phyloP scores from a whole-genome alignment of 1,284 basidiomycete species.

The Ustilago bromivora region DNA sequence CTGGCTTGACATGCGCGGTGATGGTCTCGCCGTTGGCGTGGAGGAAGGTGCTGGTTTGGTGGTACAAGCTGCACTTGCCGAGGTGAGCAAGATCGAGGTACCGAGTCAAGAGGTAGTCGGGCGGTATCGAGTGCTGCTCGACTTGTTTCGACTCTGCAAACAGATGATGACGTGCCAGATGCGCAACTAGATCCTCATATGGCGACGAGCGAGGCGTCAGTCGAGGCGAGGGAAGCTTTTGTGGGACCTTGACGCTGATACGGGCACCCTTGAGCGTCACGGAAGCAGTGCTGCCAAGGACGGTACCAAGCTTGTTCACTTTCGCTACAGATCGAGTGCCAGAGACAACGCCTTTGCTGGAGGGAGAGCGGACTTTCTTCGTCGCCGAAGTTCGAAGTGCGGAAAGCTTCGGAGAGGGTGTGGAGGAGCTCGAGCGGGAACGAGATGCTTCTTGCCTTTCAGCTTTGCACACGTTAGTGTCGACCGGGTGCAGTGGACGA shows the following conservation, averaged over 20 bases:
- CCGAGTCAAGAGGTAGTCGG: slow-evolving; percentile 35
- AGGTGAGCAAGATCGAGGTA: slow-evolving; percentile 35
- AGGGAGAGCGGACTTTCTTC: slow-evolving; percentile 27
- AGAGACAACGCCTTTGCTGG: slow-evolving; percentile 9
- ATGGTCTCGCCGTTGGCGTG: slow-evolving; percentile 20
- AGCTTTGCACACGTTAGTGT: slow-evolving; percentile 26
- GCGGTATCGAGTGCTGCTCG: slow-evolving; percentile 19
- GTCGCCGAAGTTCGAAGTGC: background rate
- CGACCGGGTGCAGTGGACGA: slow-evolving; percentile 26
- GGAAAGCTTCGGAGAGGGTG: slow-evolving; percentile 14
- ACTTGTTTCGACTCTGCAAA: slow-evolving; percentile 30
- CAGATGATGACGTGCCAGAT: slow-evolving; percentile 43
- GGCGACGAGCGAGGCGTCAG: slow-evolving; percentile 40
- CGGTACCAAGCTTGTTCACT: slow-evolving; percentile 6
- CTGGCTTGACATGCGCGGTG: slow-evolving; percentile 6
- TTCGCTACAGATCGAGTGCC: slow-evolving; percentile 10
- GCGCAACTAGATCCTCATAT: slow-evolving; percentile 39
- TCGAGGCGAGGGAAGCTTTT: slow-evolving; percentile 35
- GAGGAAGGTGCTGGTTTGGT: slow-evolving; percentile 43
- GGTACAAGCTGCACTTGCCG: slow-evolving; percentile 38
- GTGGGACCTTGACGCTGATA: slow-evolving; percentile 41
- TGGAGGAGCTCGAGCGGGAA: background rate
- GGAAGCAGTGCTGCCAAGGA: slow-evolving; percentile 10
- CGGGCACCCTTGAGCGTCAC: slow-evolving; percentile 33
- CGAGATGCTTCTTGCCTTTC: slow-evolving; percentile 9